Conservation (phyloP, 2,329 filamentous ascomycete species). For the Alternaria tenuissima region DNA sequence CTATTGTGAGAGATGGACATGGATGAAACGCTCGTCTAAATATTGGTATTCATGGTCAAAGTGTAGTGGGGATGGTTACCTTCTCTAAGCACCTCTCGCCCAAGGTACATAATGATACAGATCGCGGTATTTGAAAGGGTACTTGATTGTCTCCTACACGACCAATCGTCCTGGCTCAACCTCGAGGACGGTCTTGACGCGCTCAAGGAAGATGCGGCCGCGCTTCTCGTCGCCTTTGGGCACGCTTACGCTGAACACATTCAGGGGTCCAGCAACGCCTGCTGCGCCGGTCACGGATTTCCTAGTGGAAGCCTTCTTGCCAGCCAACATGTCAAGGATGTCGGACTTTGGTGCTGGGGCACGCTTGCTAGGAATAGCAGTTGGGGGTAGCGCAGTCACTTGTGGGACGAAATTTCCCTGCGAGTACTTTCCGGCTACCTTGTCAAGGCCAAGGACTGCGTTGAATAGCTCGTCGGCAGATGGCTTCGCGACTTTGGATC, state of each 20-base stretch:
- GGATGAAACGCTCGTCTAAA: background rate
- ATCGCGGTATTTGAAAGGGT: constrained; percentile 17
- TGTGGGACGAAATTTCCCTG: constrained; percentile 76
- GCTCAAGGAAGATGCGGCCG: constrained; percentile 82
- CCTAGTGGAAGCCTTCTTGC: constrained; percentile 44
- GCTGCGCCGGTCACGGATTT: constrained; percentile 27
- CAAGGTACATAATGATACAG: constrained; percentile 37
- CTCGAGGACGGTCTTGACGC: constrained; percentile 79
- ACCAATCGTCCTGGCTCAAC: constrained; percentile 51
- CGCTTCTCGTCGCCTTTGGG: constrained; percentile 81
- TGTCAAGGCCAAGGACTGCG: constrained; percentile 77
- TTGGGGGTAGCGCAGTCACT: constrained; percentile 61
- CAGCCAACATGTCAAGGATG: constrained; percentile 79
- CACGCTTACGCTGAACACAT: constrained; percentile 84
- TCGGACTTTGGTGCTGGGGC: constrained; percentile 63
- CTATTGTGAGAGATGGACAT: background rate
- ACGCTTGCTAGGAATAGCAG: constrained; percentile 41
- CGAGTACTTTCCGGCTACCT: constrained; percentile 56
- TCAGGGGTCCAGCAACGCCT: constrained; percentile 62
- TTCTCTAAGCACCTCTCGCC: background rate
- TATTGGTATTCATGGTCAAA: background rate
- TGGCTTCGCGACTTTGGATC: constrained; percentile 68
- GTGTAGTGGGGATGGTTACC: background rate
- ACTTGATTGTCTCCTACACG: constrained; percentile 32
- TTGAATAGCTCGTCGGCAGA: constrained; percentile 87